A percentile compares a stretch with the other conserved stretches of the same genome.
Evolutionary conservation across 257 asterid species (phyloP).

Genomic region (Thymus quinquecostatus): DNA sequence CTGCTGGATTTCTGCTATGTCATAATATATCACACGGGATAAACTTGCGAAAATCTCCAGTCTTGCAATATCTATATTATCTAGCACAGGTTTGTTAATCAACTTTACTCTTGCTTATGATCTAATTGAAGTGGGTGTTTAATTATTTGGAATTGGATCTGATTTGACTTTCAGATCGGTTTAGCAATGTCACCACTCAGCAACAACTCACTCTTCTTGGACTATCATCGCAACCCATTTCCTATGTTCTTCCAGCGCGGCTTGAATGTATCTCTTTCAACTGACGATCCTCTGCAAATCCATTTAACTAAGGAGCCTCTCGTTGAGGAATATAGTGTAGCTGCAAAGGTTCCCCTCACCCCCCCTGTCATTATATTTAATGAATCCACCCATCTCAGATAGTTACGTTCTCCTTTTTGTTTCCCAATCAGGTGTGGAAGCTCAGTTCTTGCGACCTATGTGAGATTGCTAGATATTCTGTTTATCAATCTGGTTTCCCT

Average conservation of each 20-base stretch:
- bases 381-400: constrained; percentile 25
- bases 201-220: constrained; percentile 92
- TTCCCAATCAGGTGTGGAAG: constrained; percentile 80
- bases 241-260: constrained; percentile 96
- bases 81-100: constrained; percentile 83
- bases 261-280: constrained; percentile 79
- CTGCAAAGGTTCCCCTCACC: constrained; percentile 66
- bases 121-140: constrained; percentile 17
- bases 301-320: constrained; percentile 94
- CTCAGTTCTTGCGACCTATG: constrained; percentile 95
- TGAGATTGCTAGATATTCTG: constrained; percentile 93
- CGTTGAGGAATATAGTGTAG: constrained; percentile 97
- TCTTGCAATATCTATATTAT: constrained; percentile 87
- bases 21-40: constrained; percentile 95
- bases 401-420: not conserved
- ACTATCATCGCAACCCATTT: constrained; percentile 87
- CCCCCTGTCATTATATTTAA: constrained; percentile 24
- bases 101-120: constrained; percentile 16
- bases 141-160: constrained; percentile 15
- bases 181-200: constrained; percentile 97
- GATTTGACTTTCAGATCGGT: constrained; percentile 67
- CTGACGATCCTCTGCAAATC: constrained; percentile 92
- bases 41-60: constrained; percentile 88
- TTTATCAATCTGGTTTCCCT: constrained; percentile 90
- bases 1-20: constrained; percentile 90